phyloP scores from a whole-genome alignment of 2,329 filamentous ascomycete species.

The Colletotrichum gloeosporioides region DNA sequence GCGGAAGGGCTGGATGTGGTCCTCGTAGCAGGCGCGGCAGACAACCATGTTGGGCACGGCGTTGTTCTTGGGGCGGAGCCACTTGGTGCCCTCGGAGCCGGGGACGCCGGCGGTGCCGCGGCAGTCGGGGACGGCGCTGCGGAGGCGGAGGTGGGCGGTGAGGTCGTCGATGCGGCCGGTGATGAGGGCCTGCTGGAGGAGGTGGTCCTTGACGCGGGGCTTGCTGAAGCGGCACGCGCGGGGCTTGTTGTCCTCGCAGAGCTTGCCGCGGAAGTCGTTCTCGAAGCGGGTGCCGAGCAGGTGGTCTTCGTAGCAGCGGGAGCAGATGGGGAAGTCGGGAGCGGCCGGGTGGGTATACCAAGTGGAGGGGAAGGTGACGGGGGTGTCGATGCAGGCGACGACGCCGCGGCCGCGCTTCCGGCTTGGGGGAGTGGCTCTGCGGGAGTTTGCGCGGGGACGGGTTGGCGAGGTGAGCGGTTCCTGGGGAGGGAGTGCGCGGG shows the following conservation, averaged over 20 bases:
- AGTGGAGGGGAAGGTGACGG: slow-evolving; percentile 32
- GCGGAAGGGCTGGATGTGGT: slow-evolving; percentile 29
- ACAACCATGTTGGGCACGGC: slow-evolving; percentile 37
- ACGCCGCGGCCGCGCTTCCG: slow-evolving; percentile 13
- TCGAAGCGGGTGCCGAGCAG: slow-evolving; percentile 35
- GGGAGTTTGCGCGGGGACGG: slow-evolving; percentile 12
- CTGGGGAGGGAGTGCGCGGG: neutral
- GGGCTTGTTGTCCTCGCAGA: slow-evolving; percentile 27
- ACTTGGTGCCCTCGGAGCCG: slow-evolving; percentile 32
- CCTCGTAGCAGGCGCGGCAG: slow-evolving; percentile 44
- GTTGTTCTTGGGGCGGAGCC: slow-evolving; percentile 32
- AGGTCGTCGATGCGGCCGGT: slow-evolving; percentile 30
- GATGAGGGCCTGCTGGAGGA: slow-evolving; percentile 33
- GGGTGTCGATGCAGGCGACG: slow-evolving; percentile 32
- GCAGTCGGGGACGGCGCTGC: slow-evolving; percentile 31
- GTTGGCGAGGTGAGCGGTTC: neutral
- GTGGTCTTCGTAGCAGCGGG: slow-evolving; percentile 41
- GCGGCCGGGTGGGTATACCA: slow-evolving; percentile 42
- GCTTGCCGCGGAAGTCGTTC: slow-evolving; percentile 28
- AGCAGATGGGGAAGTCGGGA: slow-evolving; percentile 39
- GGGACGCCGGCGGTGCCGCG: slow-evolving; percentile 26
- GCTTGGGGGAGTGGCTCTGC: neutral
- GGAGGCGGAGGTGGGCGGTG: slow-evolving; percentile 33
- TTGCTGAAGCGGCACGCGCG: slow-evolving; percentile 40
- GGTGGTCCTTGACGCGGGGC: slow-evolving; percentile 32